phyloP scores from a whole-genome alignment of 176 grass and related monocot genomes.

The Dendrocalamus sinicus region DNA sequence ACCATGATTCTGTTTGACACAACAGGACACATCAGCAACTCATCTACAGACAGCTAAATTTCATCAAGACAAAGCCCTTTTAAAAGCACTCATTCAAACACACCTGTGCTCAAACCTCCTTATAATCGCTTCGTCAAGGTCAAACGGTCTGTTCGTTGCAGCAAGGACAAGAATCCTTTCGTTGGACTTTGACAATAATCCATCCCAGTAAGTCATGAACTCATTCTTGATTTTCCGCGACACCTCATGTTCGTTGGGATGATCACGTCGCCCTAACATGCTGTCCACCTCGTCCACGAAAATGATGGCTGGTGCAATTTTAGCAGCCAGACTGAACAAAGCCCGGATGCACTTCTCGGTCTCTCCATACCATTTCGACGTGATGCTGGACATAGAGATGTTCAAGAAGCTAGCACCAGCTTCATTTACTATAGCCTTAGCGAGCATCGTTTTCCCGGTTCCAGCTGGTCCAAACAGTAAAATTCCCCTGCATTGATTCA shows the following conservation, averaged over 20 bases:
- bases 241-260: constrained; percentile 64
- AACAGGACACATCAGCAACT: constrained; percentile 35
- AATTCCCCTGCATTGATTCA: constrained; percentile 82
- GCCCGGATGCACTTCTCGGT: constrained; percentile 70
- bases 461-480: constrained; percentile 83
- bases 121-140: constrained; percentile 81
- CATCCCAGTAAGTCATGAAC: constrained; percentile 87
- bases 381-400: constrained; percentile 76
- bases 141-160: constrained; percentile 86
- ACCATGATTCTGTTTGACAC: constrained; percentile 76
- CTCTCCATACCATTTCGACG: constrained; percentile 78
- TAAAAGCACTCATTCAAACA: constrained; percentile 2
- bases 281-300: constrained; percentile 88
- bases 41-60: constrained; percentile 4
- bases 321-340: constrained; percentile 72
- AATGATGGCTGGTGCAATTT: constrained; percentile 76
- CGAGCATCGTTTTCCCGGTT: constrained; percentile 87
- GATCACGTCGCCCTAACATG: constrained; percentile 71
- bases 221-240: constrained; percentile 85
- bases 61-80: neutral
- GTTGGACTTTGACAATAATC: constrained; percentile 61
- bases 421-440: constrained; percentile 84
- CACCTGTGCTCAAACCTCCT: constrained; percentile 87
- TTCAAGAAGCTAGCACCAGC: constrained; percentile 82
- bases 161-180: constrained; percentile 84